Base-by-base conservation (phyloP, 768 basidiomycete genomes). In the Gloeopeniophorella convolvens region DNA sequence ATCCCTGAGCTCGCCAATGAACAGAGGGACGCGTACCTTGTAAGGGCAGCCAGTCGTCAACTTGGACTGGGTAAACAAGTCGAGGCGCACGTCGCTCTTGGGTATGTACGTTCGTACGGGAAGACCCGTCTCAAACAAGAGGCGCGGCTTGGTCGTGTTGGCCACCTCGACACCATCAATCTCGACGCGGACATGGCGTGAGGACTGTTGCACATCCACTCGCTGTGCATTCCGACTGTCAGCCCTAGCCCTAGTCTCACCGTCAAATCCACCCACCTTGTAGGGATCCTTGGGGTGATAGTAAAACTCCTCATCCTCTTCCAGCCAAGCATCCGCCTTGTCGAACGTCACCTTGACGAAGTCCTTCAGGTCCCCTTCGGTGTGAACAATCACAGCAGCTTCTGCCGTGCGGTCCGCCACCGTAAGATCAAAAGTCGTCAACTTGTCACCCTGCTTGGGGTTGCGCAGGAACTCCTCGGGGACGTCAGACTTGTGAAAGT, bases 211-310 rank as follows among this genome's bases (percentile, higher is more conserved):
- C 2, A 82, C 70, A 51, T 85, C 83, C 24, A 83, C 64, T 12
- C 83, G 77, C 82, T 84, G 49, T 28, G 30, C 5, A 35, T 23
- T n/a, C n/a, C n/a, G n/a, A n/a, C n/a, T n/a, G n/a, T n/a, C n/a
- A n/a, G n/a, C n/a, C n/a, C n/a, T n/a, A n/a, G n/a, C n/a, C n/a
- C n/a, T n/a, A n/a, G n/a, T n/a, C n/a, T n/a, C 35, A 8, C 5
- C 13, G 18, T 50, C 48, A 50, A 16, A 2, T 26, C 39, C n/a
- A 15, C 18, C 18, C 3, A 82, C 82, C 71, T 85, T 84, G 65
- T 82, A 85, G 1, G 82, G 81, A 60, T 85, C 82, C 57, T 78
- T 83, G 7, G 80, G 77, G 51, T 85, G 82, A 2, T 72, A 67
- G 49, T 70, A 78, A 27, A 83, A 72, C 48, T 76, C 63, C 41